Base-by-base conservation (phyloP, 208 protist species). In the Pavlovales sp. region DNA sequence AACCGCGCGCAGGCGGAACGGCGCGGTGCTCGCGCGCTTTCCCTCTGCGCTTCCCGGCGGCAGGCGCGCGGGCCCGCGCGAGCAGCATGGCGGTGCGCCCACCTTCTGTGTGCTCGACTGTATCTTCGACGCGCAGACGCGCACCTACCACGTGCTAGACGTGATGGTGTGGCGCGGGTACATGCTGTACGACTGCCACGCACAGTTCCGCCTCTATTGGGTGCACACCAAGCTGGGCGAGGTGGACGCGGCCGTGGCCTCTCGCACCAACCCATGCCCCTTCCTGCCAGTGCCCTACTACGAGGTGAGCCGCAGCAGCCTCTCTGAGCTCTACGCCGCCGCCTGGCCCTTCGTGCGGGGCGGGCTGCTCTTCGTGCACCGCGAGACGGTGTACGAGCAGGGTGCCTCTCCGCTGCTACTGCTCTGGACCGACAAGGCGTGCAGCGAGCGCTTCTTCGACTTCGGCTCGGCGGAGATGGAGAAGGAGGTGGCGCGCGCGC, bases 391-490 rank as follows among this genome's bases (percentile, higher is more conserved):
- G 28, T 85, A 85, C 57, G 81, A 85, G 81, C 10, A 5, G 26
- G 81, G 81, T 0, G 8, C 47, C 28, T 44, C 14, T 11, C 81
- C 81, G 38, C 57, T 85, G 5, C 14, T 76, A 36, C 81, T 85
- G 34, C 28, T 38, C 57, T 85, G 81, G 81, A 8, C 79, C 18
- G 81, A 85, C 57, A n/a, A 34, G 47, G 32, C 0, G 5, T 85
- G 81, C 81, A 76, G 47, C 34, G 26, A 32, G 57, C 81, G 81
- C 47, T 85, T 85, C 36, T 85, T 75, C 57, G 47, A 85, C 38
- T 85, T 76, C 47, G 81, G 47, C 42, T 76, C 81, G 34, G 81
- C 1, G 34, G 26, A 75, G 81, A 76, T 76, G 81, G 32, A 2
- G 5, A 2, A 26, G 30, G 40, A 28, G 28, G 26, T 83, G 10